phyloP scores from a whole-genome alignment of 179 eudicot genomes.

The Silene noctiflora region DNA sequence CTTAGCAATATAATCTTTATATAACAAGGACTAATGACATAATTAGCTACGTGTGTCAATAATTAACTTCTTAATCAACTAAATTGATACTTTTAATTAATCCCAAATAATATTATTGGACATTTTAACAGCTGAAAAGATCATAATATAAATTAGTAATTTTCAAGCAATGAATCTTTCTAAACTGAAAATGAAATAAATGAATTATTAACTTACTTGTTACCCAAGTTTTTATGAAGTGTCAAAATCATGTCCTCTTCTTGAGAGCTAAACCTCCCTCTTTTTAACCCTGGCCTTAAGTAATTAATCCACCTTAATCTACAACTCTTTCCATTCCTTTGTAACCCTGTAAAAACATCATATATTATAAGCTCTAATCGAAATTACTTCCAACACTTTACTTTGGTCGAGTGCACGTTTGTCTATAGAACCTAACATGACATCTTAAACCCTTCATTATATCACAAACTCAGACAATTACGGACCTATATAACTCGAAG shows the following conservation, averaged over 20 bases:
- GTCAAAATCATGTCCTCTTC: conserved; percentile 68
- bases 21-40: conserved; percentile 7
- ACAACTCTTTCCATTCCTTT: conserved; percentile 92
- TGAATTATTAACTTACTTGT: conserved; percentile 57
- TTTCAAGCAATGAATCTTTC: conserved; percentile 3
- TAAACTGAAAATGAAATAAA: conserved; percentile 1
- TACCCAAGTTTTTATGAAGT: conserved; percentile 74
- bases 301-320: conserved; percentile 93
- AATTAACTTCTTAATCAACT: conserved; percentile 14
- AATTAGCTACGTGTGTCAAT: conserved; percentile 1
- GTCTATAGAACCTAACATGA: background rate
- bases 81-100: conserved; percentile 11
- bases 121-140: conserved; percentile 11
- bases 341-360: conserved; percentile 41
- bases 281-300: conserved; percentile 77
- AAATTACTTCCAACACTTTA: background rate
- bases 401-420: background rate
- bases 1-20: background rate
- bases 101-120: conserved; percentile 1
- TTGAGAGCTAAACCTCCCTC: conserved; percentile 53
- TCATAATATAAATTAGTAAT: conserved; percentile 10
- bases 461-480: background rate
- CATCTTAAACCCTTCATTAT: background rate
- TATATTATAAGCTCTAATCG: background rate
- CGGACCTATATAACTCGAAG: background rate